Conservation (phyloP, 805 yeast species). For the Zygosaccharomyces gambellarensis region DNA sequence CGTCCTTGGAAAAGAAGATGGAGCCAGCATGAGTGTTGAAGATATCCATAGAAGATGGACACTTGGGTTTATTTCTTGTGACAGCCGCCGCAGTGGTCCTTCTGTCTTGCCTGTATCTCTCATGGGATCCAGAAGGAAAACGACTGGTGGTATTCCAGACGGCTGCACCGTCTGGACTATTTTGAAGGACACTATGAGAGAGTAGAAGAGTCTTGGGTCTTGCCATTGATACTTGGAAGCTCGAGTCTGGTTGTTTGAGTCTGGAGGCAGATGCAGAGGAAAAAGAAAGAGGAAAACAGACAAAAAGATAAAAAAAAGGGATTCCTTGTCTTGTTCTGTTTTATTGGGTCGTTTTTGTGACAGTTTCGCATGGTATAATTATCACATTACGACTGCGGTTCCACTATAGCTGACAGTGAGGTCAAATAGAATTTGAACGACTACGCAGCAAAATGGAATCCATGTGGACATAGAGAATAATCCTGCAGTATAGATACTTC, state of each 20-base stretch:
- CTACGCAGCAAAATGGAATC: slow-evolving; percentile 84
- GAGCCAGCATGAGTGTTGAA: too few relatives aligned
- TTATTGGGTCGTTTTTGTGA: background rate
- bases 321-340: background rate
- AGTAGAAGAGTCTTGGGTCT: background rate
- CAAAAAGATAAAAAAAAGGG: too few relatives aligned
- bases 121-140: background rate
- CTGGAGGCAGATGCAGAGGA: too few relatives aligned
- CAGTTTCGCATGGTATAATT: background rate
- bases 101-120: background rate
- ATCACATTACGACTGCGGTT: slow-evolving; percentile 21
- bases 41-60: too few relatives aligned
- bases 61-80: too few relatives aligned
- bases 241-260: background rate
- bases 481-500: slow-evolving; percentile 75
- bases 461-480: slow-evolving; percentile 87
- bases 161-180: background rate
- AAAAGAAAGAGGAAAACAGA: too few relatives aligned
- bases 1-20: too few relatives aligned
- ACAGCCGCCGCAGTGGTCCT: too few relatives aligned
- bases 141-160: background rate
- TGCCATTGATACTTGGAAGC: background rate
- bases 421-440: slow-evolving; percentile 62
- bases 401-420: slow-evolving; percentile 44
- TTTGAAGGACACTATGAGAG: background rate